A percentile compares a stretch with the other conserved stretches of the same genome.
These are phyloP conservation scores for Neurospora crassa DNA, from an alignment of 2,329 filamentous ascomycete species.

Conservation along the genomic window DNA sequence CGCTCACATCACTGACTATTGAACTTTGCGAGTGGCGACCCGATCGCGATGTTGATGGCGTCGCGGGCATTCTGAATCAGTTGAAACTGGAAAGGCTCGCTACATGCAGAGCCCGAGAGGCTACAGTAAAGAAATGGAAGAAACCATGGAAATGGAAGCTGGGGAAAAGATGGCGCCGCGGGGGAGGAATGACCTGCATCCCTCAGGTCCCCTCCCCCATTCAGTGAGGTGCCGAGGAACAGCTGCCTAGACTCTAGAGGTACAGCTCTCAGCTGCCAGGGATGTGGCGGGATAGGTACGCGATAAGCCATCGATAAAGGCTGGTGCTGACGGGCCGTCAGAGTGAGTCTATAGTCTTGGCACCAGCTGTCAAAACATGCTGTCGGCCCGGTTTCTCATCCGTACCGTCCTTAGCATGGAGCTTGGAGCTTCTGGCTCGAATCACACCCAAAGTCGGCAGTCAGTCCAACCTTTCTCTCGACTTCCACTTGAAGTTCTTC, in stretches of 20 bases:
- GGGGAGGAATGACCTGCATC: neutral
- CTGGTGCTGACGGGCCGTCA: neutral
- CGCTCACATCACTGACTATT: neutral
- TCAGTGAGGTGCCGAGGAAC: neutral
- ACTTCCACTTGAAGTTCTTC: neutral
- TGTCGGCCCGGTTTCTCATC: neutral
- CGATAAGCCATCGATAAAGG: neutral
- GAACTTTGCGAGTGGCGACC: neutral
- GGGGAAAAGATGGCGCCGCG: neutral
- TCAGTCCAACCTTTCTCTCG: neutral
- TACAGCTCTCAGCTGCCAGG: too few species aligned
- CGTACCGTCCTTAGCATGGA: neutral
- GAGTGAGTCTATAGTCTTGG: rapidly evolving
- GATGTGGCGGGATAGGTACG: neutral
- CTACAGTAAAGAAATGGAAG: neutral
- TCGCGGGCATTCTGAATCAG: neutral
- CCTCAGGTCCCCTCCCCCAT: neutral
- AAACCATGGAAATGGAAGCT: neutral
- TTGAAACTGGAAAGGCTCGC: neutral
- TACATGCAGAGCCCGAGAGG: neutral
- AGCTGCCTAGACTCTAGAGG: neutral
- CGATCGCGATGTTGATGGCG: neutral
- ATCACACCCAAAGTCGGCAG: neutral
- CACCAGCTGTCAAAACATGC: neutral
- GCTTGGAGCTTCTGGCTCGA: too few species aligned